phyloP scores from a whole-genome alignment of 345 rosid genomes.

The Aquilaria yunnanensis region DNA sequence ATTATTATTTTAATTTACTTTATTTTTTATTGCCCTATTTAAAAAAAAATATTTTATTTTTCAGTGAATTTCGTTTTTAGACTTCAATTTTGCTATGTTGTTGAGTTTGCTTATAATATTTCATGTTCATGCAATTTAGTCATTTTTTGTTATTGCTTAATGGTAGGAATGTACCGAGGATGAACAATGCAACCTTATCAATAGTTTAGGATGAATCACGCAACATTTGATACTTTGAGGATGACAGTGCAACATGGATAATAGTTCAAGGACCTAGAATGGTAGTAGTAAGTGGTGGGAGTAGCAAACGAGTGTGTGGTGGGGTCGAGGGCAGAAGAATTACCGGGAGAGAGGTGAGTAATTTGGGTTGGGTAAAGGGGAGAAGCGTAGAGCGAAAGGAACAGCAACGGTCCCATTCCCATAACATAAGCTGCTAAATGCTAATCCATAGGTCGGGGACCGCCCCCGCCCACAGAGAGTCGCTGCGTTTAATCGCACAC shows the following conservation, averaged over 20 bases:
- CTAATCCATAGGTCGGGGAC: slow-evolving; percentile 24
- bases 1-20: no score
- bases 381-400: slow-evolving; percentile 11
- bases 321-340: no score
- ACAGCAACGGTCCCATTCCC: slow-evolving; percentile 11
- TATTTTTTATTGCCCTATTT: no score
- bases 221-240: neutral
- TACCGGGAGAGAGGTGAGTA: neutral
- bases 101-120: no score
- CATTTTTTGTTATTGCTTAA: no score
- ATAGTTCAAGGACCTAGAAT: neutral
- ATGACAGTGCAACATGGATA: neutral
- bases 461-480: slow-evolving; percentile 17
- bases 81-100: no score
- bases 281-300: no score
- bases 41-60: no score
- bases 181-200: neutral
- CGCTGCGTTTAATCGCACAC: slow-evolving; percentile 18
- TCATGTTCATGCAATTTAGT: no score
- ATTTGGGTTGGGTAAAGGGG: neutral
- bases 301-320: neutral
- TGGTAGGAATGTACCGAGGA: neutral
- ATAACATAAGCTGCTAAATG: no score
- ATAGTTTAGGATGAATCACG: neutral
- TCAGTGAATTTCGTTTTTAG: no score